Conservation (phyloP, 768 basidiomycete species). For the Pholiota conissans region DNA sequence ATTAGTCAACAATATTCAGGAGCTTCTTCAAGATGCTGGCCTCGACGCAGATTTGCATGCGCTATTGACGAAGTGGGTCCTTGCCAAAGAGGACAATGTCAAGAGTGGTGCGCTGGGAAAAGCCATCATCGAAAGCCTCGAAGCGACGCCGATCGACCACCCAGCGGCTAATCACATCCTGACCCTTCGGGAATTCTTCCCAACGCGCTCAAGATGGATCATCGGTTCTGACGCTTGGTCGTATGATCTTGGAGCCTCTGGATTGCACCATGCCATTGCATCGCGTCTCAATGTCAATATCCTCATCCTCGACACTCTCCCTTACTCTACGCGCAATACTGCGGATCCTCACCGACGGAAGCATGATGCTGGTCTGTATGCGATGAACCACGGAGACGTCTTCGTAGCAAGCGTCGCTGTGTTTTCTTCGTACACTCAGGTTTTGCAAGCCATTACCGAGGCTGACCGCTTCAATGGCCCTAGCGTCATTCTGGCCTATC, state of each 20-base stretch:
- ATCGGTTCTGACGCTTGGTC: constrained; percentile 99
- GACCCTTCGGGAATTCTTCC: constrained; percentile 59
- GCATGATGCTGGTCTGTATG: constrained; percentile 96
- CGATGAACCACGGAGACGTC: constrained; percentile 97
- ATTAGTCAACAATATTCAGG: constrained; percentile 63
- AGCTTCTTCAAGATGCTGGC: constrained; percentile 54
- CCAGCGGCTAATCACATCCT: constrained; percentile 58
- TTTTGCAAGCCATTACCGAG: constrained; percentile 87
- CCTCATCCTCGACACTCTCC: constrained; percentile 89
- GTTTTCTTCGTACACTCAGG: constrained; percentile 94
- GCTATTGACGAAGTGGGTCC: constrained; percentile 77
- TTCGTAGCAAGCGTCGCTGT: constrained; percentile 95
- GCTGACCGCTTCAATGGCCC: constrained; percentile 91
- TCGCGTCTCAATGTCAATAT: constrained; percentile 93
- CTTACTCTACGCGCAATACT: constrained; percentile 78
- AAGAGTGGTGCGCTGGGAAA: constrained; percentile 63
- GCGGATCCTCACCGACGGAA: constrained; percentile 78
- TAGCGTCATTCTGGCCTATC: constrained; percentile 89
- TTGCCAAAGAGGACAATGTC: constrained; percentile 66
- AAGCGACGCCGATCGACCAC: constrained; percentile 37
- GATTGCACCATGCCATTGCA: constrained; percentile 91
- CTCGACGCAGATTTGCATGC: constrained; percentile 61
- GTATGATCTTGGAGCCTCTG: constrained; percentile 93
- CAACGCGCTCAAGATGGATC: constrained; percentile 86
- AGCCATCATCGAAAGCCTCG: constrained; percentile 52